phyloP scores from a whole-genome alignment of 805 yeast species.

The Lipomyces oligophaga region DNA sequence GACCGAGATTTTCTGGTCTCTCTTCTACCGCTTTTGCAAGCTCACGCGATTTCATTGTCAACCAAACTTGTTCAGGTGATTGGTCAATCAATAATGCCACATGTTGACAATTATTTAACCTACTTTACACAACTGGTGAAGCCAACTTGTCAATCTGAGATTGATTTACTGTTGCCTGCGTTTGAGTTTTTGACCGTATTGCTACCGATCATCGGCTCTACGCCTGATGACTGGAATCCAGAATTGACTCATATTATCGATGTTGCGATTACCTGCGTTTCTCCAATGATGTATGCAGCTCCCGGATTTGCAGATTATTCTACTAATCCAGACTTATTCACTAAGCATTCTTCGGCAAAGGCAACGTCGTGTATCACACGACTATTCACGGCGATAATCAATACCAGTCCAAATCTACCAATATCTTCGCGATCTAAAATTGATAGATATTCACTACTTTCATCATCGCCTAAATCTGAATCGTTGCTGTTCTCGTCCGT shows the following conservation, averaged over 20 bases:
- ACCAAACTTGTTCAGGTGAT: constrained; percentile 7
- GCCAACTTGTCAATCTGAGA: no score
- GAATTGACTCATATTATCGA: constrained; percentile 16
- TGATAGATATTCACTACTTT: constrained; percentile 15
- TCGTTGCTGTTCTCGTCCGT: constrained; percentile 10
- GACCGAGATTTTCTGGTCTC: constrained; percentile 14
- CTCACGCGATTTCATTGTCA: constrained; percentile 14
- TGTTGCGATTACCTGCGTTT: constrained; percentile 9
- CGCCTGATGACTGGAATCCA: constrained; percentile 3
- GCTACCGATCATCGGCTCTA: constrained; percentile 5
- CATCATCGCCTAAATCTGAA: not conserved
- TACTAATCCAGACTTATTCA: constrained; percentile 15
- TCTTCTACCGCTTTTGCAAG: constrained; percentile 16
- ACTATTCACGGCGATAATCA: constrained; percentile 13
- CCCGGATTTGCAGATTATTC: constrained; percentile 18
- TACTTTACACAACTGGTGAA: not conserved
- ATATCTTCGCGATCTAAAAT: constrained; percentile 17
- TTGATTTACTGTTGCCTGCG: constrained; percentile 11
- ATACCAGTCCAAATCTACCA: constrained; percentile 16
- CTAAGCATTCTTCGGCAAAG: constrained; percentile 1
- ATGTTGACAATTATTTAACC: not conserved
- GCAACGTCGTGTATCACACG: not conserved
- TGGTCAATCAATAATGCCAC: constrained; percentile 14
- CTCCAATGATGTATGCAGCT: constrained; percentile 3
- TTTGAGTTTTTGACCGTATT: constrained; percentile 14